phyloP scores from a whole-genome alignment of 495 filamentous ascomycete genomes.

The Aspergillus leporis region DNA sequence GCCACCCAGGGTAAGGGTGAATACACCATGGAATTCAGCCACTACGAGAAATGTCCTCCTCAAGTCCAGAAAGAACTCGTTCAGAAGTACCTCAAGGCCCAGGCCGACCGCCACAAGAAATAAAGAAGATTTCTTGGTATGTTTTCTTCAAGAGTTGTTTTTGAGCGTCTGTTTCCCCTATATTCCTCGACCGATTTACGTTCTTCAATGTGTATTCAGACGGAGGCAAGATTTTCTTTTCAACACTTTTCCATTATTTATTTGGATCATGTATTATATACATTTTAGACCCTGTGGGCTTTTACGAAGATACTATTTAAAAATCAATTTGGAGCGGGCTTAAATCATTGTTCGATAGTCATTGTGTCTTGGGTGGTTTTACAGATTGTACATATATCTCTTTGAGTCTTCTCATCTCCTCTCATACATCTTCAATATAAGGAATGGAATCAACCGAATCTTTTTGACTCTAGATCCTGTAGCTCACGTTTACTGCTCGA shows the following conservation, averaged over 20 bases:
- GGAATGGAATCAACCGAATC: background rate
- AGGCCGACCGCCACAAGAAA: conserved; percentile 72
- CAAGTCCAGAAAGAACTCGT: conserved; percentile 94
- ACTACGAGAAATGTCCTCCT: conserved; percentile 83
- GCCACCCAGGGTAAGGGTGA: conserved; percentile 98
- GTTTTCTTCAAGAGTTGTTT: conserved; percentile 1
- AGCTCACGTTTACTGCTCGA: conserved; percentile 41
- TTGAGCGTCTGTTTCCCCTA: background rate
- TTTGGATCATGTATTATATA: conserved; percentile 31
- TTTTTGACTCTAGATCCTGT: background rate
- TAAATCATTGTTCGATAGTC: conserved; percentile 22
- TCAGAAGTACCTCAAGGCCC: conserved; percentile 82
- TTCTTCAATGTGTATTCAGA: conserved; percentile 16
- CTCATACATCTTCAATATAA: conserved; percentile 9
- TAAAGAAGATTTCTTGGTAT: conserved; percentile 29
- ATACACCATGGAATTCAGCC: conserved; percentile 98
- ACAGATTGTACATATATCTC: conserved; percentile 10
- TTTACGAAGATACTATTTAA: conserved; percentile 10
- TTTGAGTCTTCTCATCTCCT: conserved; percentile 15
- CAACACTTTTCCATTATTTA: conserved; percentile 9
- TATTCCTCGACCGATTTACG: conserved; percentile 11
- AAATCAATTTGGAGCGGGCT: conserved; percentile 10
- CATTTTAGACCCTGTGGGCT: conserved; percentile 31
- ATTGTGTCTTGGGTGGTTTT: conserved; percentile 1
- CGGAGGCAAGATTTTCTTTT: conserved; percentile 13